These are phyloP conservation scores for Phyllosticta capitalensis DNA, from an alignment of 2,329 filamentous ascomycete genomes.

Conservation along the genomic window DNA sequence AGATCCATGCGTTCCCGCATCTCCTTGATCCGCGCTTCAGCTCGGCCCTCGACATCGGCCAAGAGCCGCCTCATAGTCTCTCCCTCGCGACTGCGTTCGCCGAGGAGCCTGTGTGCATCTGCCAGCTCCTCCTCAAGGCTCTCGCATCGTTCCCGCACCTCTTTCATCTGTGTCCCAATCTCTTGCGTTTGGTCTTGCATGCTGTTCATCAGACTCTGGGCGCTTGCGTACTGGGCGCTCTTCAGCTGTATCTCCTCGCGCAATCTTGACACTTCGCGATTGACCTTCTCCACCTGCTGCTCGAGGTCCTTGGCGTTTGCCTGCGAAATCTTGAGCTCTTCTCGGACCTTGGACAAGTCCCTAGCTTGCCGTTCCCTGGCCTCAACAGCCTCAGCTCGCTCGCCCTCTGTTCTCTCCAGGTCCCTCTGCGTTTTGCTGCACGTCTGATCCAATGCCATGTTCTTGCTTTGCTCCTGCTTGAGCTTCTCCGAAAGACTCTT, in stretches of 20 bases:
- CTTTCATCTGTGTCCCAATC: constrained; percentile 82
- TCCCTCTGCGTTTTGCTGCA: constrained; percentile 66
- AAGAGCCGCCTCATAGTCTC: constrained; percentile 91
- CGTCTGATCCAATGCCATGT: constrained; percentile 68
- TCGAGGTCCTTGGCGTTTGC: constrained; percentile 64
- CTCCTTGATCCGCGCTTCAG: constrained; percentile 74
- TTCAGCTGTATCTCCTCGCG: constrained; percentile 78
- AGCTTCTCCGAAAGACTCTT: constrained; percentile 70
- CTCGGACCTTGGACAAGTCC: constrained; percentile 62
- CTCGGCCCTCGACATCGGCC: constrained; percentile 73
- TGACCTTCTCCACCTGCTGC: constrained; percentile 59
- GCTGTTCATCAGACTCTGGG: constrained; percentile 75
- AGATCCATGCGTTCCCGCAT: constrained; percentile 83
- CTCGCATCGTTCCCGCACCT: constrained; percentile 71
- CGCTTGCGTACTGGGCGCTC: constrained; percentile 72
- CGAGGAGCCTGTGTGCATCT: constrained; percentile 77
- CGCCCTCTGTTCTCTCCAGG: constrained; percentile 64
- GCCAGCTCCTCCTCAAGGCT: constrained; percentile 84
- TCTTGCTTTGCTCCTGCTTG: constrained; percentile 60
- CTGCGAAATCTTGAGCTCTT: constrained; percentile 52
- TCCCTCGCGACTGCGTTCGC: constrained; percentile 79
- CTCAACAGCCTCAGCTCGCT: constrained; percentile 68
- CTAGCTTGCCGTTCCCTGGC: constrained; percentile 59
- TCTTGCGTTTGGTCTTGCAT: constrained; percentile 91
- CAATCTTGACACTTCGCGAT: constrained; percentile 56